These are phyloP conservation scores for Linum lewisii DNA, from an alignment of 345 rosid species.

Conservation along the genomic window DNA sequence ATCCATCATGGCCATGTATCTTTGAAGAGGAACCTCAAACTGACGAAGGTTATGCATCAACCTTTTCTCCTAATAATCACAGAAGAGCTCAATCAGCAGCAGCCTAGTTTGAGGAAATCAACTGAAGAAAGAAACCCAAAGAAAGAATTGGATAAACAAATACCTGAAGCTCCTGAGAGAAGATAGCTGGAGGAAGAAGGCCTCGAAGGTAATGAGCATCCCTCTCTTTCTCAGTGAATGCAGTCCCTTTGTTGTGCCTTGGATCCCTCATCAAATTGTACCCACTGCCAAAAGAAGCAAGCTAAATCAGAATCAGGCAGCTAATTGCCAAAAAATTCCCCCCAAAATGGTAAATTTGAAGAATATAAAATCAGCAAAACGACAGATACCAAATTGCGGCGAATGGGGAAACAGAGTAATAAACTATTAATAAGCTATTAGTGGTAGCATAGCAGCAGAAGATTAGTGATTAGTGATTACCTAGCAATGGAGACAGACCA, in stretches of 20 bases:
- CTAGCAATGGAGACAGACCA: constrained; percentile 87
- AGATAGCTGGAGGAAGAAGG: constrained; percentile 70
- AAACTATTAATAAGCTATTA: not conserved
- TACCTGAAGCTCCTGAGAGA: constrained; percentile 84
- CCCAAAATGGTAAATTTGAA: not conserved
- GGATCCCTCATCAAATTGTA: constrained; percentile 80
- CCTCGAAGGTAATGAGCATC: constrained; percentile 90
- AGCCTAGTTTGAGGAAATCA: not conserved
- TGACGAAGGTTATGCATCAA: constrained; percentile 74
- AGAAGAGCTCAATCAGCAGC: constrained; percentile 4
- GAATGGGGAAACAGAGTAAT: not conserved
- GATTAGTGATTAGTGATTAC: constrained; percentile 26
- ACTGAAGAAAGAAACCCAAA: not conserved
- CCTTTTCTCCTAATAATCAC: constrained; percentile 46
- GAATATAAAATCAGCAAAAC: not conserved
- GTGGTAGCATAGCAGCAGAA: no score
- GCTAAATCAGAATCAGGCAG: not conserved
- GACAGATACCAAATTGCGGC: not conserved
- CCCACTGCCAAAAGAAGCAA: constrained; percentile 39
- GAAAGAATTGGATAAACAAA: no score
- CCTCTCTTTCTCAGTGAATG: constrained; percentile 74
- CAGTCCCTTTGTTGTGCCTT: constrained; percentile 82
- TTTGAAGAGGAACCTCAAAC: constrained; percentile 75
- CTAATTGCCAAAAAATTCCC: no score
- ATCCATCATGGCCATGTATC: constrained; percentile 90